phyloP scores from a whole-genome alignment of 768 basidiomycete species.

The Agaricus sinodeliciosus region DNA sequence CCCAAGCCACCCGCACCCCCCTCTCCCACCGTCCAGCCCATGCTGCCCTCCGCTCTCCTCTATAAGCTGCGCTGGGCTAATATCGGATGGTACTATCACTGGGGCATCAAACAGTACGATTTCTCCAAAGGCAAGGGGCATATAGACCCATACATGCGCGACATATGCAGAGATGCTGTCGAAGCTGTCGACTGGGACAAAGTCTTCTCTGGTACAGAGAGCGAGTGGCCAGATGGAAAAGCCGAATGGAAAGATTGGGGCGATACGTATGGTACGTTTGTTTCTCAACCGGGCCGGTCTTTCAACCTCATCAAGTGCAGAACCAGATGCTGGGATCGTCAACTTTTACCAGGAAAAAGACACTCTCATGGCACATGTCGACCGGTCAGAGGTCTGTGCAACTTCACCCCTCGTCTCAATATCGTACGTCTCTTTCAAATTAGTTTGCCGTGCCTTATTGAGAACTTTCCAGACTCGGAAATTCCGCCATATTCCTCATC shows the following conservation, averaged over 20 bases:
- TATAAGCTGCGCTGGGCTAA: constrained; percentile 91
- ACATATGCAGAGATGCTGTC: constrained; percentile 61
- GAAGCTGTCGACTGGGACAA: constrained; percentile 58
- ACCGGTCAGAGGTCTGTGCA: constrained; percentile 90
- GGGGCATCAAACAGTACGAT: constrained; percentile 94
- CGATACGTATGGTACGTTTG: constrained; percentile 62
- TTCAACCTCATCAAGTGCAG: constrained; percentile 29
- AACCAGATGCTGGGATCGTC: constrained; percentile 94
- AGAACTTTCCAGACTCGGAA: constrained; percentile 62
- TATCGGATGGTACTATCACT: constrained; percentile 94
- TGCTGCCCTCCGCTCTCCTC: constrained; percentile 49
- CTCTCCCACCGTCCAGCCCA: constrained; percentile 49
- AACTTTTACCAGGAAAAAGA: constrained; percentile 94
- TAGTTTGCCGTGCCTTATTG: neutral
- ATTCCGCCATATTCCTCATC: constrained; percentile 84
- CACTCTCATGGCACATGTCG: constrained; percentile 96
- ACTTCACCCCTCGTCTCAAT: constrained; percentile 91
- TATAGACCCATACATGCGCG: constrained; percentile 49
- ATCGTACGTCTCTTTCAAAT: constrained; percentile 49
- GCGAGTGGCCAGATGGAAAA: constrained; percentile 46
- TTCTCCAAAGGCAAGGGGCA: constrained; percentile 63
- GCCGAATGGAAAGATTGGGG: constrained; percentile 72
- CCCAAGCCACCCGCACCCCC: constrained; percentile 63
- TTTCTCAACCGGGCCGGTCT: neutral
- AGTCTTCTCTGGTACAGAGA: constrained; percentile 41